phyloP scores from a whole-genome alignment of 441 rosid genomes.

The Erysimum pusillum region DNA sequence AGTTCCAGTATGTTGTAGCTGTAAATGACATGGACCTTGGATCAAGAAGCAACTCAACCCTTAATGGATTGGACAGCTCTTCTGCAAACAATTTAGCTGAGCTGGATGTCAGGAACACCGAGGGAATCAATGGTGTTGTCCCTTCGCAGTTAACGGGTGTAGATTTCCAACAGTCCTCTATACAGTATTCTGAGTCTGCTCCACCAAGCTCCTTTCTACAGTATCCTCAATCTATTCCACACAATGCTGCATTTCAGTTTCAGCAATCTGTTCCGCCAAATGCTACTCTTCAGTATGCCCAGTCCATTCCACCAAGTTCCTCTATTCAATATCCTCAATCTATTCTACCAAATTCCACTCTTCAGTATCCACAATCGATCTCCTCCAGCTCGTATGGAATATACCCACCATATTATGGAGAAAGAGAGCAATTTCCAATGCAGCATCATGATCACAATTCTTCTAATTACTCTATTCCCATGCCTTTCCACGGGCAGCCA shows the following conservation, averaged over 20 bases:
- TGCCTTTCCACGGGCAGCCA: slow-evolving; percentile 53
- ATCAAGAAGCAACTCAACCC: slow-evolving; percentile 47
- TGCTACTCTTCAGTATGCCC: slow-evolving; percentile 45
- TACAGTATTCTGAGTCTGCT: slow-evolving; percentile 54
- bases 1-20: slow-evolving; percentile 82
- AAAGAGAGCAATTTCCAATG: slow-evolving; percentile 52
- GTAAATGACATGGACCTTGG: slow-evolving; percentile 73
- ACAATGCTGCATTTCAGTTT: slow-evolving; percentile 53
- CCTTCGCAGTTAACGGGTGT: slow-evolving; percentile 35
- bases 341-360: slow-evolving; percentile 29
- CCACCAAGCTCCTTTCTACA: slow-evolving; percentile 52
- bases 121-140: slow-evolving; percentile 40
- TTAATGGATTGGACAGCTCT: slow-evolving; percentile 42
- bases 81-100: slow-evolving; percentile 46
- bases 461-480: slow-evolving; percentile 50
- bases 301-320: slow-evolving; percentile 40
- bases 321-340: slow-evolving; percentile 46
- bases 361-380: slow-evolving; percentile 46
- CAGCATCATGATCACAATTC: slow-evolving; percentile 53
- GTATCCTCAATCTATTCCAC: slow-evolving; percentile 44
- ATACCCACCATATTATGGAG: slow-evolving; percentile 60
- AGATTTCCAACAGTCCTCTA: slow-evolving; percentile 41
- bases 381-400: slow-evolving; percentile 61
- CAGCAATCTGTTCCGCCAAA: slow-evolving; percentile 44
- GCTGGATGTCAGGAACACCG: slow-evolving; percentile 44